These are phyloP conservation scores for Bipolaris oryzae DNA, from an alignment of 2,329 filamentous ascomycete species.

Conservation along the genomic window DNA sequence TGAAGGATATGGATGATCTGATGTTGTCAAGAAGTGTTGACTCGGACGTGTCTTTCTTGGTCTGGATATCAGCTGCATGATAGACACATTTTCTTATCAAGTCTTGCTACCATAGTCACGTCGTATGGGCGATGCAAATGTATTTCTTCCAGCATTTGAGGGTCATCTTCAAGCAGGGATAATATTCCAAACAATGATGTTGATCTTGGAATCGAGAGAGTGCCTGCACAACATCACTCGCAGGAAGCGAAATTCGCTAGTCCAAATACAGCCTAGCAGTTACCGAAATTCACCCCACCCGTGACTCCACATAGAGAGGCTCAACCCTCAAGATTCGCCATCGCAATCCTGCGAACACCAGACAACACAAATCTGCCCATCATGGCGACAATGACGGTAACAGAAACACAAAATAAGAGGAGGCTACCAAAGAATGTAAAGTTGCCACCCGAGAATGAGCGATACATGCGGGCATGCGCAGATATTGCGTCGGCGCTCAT, in stretches of 20 bases:
- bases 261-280: slow-evolving; percentile 9
- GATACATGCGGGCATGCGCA: slow-evolving; percentile 90
- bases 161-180: too few relatives aligned
- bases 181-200: neutral
- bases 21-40: too few relatives aligned
- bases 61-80: too few relatives aligned
- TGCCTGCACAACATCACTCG: neutral
- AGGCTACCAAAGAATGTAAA: slow-evolving; percentile 72
- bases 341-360: slow-evolving; percentile 18
- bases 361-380: slow-evolving; percentile 30
- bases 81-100: too few relatives aligned
- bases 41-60: too few relatives aligned
- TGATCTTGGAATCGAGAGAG: neutral
- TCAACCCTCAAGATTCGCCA: slow-evolving; percentile 27
- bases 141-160: slow-evolving; percentile 5
- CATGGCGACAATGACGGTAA: slow-evolving; percentile 70
- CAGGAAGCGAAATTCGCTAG: slow-evolving; percentile 15
- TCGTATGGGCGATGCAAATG: too few relatives aligned
- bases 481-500: slow-evolving; percentile 94
- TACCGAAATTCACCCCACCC: slow-evolving; percentile 28
- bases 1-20: too few relatives aligned
- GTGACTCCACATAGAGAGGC: slow-evolving; percentile 35
- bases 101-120: too few relatives aligned
- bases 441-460: slow-evolving; percentile 89
- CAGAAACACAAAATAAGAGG: slow-evolving; percentile 55